These are phyloP conservation scores for Silene vulgaris DNA, from an alignment of 179 eudicot genomes.

Conservation along the genomic window DNA sequence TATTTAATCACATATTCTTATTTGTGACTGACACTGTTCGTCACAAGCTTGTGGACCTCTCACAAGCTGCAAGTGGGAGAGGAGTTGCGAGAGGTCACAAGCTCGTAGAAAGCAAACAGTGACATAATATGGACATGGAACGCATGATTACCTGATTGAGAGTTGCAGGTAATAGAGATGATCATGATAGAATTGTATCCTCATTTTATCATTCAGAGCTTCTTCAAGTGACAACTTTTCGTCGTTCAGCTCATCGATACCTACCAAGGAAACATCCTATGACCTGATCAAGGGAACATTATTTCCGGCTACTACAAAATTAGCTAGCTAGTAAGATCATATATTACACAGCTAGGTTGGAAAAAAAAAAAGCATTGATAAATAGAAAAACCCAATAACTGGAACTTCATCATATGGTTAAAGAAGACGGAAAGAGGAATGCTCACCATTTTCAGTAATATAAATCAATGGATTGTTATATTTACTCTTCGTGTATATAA, in stretches of 20 bases:
- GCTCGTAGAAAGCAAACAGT: too few relatives aligned
- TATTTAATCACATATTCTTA: too few relatives aligned
- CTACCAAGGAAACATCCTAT: slow-evolving; percentile 19
- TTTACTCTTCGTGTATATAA: slow-evolving; percentile 31
- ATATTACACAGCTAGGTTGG: neutral
- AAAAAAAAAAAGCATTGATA: neutral
- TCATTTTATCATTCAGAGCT: slow-evolving; percentile 28
- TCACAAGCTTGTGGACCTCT: too few relatives aligned
- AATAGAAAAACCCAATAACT: neutral
- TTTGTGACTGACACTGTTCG: too few relatives aligned
- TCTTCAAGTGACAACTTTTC: slow-evolving; percentile 28
- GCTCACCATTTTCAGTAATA: slow-evolving; percentile 50
- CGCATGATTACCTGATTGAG: slow-evolving; percentile 24
- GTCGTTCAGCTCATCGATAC: slow-evolving; percentile 25
- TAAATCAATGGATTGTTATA: slow-evolving; percentile 45
- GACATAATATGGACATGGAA: too few relatives aligned
- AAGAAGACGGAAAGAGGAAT: neutral
- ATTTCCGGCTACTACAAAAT: neutral
- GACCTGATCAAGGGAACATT: neutral
- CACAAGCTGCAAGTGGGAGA: too few relatives aligned
- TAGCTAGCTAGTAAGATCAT: neutral
- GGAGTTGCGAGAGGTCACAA: too few relatives aligned
- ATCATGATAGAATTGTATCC: slow-evolving; percentile 30
- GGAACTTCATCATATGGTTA: neutral
- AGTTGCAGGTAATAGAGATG: slow-evolving; percentile 29